Evolutionary conservation across 176 grass and related monocot genomes (phyloP).

Genomic region (Zoysia japonica): DNA sequence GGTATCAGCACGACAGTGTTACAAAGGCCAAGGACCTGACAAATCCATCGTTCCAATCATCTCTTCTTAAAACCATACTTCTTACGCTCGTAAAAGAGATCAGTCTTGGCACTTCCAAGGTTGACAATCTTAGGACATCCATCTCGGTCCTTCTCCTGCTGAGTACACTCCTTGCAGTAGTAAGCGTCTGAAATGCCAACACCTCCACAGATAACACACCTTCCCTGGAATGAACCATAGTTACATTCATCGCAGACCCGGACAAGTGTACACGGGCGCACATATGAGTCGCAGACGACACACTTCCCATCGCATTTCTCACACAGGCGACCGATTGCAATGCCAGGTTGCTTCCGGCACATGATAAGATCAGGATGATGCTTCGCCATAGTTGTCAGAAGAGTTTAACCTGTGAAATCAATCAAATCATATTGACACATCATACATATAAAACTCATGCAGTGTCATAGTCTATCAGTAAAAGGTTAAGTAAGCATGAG

Average conservation of each 20-base stretch:
- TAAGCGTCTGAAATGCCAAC: slow-evolving; percentile 86
- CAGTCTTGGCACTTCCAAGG: slow-evolving; percentile 81
- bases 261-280: slow-evolving; percentile 75
- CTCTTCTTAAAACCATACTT: slow-evolving; percentile 67
- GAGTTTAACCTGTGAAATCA: neutral
- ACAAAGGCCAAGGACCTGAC: neutral
- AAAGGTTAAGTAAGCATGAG: neutral
- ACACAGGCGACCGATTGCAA: slow-evolving; percentile 69
- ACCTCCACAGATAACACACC: slow-evolving; percentile 81
- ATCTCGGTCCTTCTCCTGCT: slow-evolving; percentile 82
- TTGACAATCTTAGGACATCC: slow-evolving; percentile 89
- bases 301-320: slow-evolving; percentile 86
- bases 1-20: neutral
- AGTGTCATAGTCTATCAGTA: neutral
- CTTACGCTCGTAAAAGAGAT: slow-evolving; percentile 78
- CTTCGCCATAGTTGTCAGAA: slow-evolving; percentile 55
- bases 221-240: slow-evolving; percentile 81
- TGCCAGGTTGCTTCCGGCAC: slow-evolving; percentile 84
- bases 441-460: neutral
- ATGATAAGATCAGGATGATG: slow-evolving; percentile 90
- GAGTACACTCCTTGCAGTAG: slow-evolving; percentile 88
- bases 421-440: neutral
- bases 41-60: slow-evolving; percentile 17
- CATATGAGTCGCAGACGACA: slow-evolving; percentile 75
- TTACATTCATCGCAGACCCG: slow-evolving; percentile 86